Evolutionary conservation across 805 yeast species (phyloP).

Genomic region (Metschnikowia shivogae): DNA sequence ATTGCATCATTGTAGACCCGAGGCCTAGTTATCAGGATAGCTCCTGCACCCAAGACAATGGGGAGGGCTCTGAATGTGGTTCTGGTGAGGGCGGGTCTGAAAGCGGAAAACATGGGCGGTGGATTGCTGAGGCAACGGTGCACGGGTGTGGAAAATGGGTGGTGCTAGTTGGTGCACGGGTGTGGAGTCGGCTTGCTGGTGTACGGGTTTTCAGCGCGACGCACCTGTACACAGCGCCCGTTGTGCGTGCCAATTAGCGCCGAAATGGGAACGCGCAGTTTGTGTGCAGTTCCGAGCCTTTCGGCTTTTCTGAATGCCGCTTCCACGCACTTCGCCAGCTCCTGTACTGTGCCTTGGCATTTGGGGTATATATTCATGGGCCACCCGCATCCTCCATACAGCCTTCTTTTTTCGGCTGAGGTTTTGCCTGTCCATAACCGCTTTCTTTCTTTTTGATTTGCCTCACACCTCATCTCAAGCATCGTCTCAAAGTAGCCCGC

Average conservation of each 20-base stretch:
- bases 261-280: background rate
- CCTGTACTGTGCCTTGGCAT: slow-evolving; percentile 2
- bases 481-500: background rate
- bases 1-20: slow-evolving; percentile 13
- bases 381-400: slow-evolving; percentile 1
- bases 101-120: slow-evolving; percentile 13
- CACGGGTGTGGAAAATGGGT: background rate
- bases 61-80: slow-evolving; percentile 12
- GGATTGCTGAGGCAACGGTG: background rate
- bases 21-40: slow-evolving; percentile 10
- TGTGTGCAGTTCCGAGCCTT: slow-evolving; percentile 1
- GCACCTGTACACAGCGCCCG: background rate
- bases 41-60: slow-evolving; percentile 13
- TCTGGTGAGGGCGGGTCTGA: slow-evolving; percentile 13
- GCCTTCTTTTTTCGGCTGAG: background rate
- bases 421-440: background rate
- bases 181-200: too few relatives aligned
- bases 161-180: background rate
- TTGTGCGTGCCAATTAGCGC: slow-evolving; percentile 1
- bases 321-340: slow-evolving; percentile 5
- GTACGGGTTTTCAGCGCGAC: background rate
- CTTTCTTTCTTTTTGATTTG: background rate
- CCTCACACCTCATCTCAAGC: slow-evolving; percentile 1
- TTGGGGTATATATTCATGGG: slow-evolving; percentile 1
- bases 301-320: slow-evolving; percentile 1